phyloP scores from a whole-genome alignment of 331 rosid genomes.

The Arachis monticola region DNA sequence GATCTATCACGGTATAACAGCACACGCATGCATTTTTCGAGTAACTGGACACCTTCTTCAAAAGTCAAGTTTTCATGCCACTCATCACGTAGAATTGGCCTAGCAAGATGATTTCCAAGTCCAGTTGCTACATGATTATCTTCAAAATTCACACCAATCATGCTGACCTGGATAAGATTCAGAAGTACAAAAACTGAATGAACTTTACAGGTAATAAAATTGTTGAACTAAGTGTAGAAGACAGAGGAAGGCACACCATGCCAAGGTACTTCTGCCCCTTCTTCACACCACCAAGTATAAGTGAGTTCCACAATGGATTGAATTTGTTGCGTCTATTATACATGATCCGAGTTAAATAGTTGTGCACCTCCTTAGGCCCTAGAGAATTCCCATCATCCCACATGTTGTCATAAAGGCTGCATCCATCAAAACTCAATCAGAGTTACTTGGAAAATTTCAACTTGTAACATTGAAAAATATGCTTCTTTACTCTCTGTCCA shows the following conservation, averaged over 20 bases:
- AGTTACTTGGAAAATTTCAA: conserved; percentile 30
- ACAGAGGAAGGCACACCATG: conserved; percentile 49
- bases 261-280: conserved; percentile 69
- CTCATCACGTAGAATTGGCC: conserved; percentile 94
- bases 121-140: conserved; percentile 89
- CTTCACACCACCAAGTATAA: conserved; percentile 78
- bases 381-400: conserved; percentile 93
- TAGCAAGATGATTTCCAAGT: conserved; percentile 89
- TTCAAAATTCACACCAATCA: conserved; percentile 86
- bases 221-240: not conserved
- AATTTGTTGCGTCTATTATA: conserved; percentile 76
- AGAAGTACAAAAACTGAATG: conserved; percentile 13
- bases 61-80: conserved; percentile 82
- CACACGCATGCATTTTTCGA: conserved; percentile 95
- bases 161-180: conserved; percentile 63
- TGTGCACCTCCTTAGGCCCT: conserved; percentile 91
- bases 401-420: conserved; percentile 86
- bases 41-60: conserved; percentile 83
- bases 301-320: conserved; percentile 81
- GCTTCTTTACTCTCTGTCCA: not conserved
- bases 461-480: not conserved
- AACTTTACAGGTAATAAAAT: conserved; percentile 6
- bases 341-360: conserved; percentile 72
- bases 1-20: conserved; percentile 92
- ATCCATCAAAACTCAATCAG: conserved; percentile 37